Conservation (phyloP, 2,329 filamentous ascomycete genomes). For the Aspergillus sp. region DNA sequence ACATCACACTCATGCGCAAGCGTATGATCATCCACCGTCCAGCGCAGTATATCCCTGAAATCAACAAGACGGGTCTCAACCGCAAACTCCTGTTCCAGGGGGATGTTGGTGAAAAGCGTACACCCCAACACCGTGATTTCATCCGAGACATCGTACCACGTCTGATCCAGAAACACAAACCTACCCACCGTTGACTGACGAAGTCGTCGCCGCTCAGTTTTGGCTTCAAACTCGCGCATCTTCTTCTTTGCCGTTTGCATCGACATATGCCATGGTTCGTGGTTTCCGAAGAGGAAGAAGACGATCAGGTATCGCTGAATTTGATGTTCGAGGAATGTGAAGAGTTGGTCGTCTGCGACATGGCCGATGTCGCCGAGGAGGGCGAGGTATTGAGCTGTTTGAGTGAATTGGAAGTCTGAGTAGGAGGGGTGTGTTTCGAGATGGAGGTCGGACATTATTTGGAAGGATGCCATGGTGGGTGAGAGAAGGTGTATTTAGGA, state of each 20-base stretch:
- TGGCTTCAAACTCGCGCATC: slow-evolving; percentile 9
- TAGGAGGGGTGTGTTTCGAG: slow-evolving; percentile 46
- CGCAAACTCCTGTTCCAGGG: slow-evolving; percentile 22
- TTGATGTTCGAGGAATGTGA: slow-evolving; percentile 42
- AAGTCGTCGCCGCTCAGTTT: slow-evolving; percentile 4
- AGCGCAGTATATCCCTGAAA: slow-evolving; percentile 38
- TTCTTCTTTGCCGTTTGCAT: slow-evolving; percentile 8
- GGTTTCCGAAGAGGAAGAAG: slow-evolving; percentile 50
- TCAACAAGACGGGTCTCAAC: slow-evolving; percentile 42
- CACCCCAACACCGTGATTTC: slow-evolving; percentile 37
- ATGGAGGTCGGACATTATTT: slow-evolving; percentile 53
- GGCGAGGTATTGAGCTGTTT: slow-evolving; percentile 45
- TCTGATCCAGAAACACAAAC: slow-evolving; percentile 34
- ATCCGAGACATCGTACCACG: slow-evolving; percentile 26
- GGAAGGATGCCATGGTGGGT: slow-evolving; percentile 6
- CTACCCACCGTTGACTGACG: slow-evolving; percentile 7
- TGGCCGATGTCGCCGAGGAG: slow-evolving; percentile 52
- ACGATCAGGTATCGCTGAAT: slow-evolving; percentile 42
- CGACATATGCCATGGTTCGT: slow-evolving; percentile 43
- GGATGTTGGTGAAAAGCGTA: slow-evolving; percentile 46
- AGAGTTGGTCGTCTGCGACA: slow-evolving; percentile 26
- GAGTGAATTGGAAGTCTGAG: slow-evolving; percentile 40
- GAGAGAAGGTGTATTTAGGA: not conserved
- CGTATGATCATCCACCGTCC: slow-evolving; percentile 19
- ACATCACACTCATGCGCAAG: slow-evolving; percentile 20